phyloP scores from a whole-genome alignment of 768 basidiomycete species.

The Galerina sulciceps region DNA sequence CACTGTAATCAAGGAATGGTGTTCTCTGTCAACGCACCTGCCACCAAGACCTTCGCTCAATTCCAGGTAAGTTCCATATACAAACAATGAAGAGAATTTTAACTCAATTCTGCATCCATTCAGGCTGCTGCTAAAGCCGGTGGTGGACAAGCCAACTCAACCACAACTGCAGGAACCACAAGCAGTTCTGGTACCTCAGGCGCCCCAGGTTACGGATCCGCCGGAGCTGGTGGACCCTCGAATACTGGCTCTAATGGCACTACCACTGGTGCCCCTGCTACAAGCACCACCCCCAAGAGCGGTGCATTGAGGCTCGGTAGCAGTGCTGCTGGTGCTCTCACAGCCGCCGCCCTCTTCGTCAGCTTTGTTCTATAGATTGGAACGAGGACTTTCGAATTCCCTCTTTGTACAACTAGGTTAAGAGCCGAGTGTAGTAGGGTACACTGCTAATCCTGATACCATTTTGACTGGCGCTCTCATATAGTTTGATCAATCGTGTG shows the following conservation, averaged over 20 bases:
- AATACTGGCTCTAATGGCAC: background rate
- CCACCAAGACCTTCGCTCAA: slow-evolving; percentile 46
- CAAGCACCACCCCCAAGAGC: slow-evolving; percentile 20
- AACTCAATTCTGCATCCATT: too few relatives aligned
- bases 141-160: slow-evolving; percentile 10
- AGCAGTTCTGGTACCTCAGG: slow-evolving; percentile 15
- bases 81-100: background rate
- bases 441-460: slow-evolving; percentile 1
- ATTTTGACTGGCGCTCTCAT: background rate
- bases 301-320: slow-evolving; percentile 33
- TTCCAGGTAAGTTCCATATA: slow-evolving; percentile 42
- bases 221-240: background rate
- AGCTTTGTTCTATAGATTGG: slow-evolving; percentile 33
- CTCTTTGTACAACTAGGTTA: slow-evolving; percentile 1
- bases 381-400: background rate
- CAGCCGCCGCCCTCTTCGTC: slow-evolving; percentile 33
- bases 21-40: slow-evolving; percentile 59
- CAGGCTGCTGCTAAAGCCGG: slow-evolving; percentile 26
- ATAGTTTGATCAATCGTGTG: too few relatives aligned
- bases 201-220: slow-evolving; percentile 1
- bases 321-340: slow-evolving; percentile 37
- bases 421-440: slow-evolving; percentile 9
- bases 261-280: slow-evolving; percentile 11
- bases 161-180: slow-evolving; percentile 13
- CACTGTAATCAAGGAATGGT: slow-evolving; percentile 65